These are phyloP conservation scores for Clausena lansium DNA, from an alignment of 345 rosid species.

Conservation along the genomic window DNA sequence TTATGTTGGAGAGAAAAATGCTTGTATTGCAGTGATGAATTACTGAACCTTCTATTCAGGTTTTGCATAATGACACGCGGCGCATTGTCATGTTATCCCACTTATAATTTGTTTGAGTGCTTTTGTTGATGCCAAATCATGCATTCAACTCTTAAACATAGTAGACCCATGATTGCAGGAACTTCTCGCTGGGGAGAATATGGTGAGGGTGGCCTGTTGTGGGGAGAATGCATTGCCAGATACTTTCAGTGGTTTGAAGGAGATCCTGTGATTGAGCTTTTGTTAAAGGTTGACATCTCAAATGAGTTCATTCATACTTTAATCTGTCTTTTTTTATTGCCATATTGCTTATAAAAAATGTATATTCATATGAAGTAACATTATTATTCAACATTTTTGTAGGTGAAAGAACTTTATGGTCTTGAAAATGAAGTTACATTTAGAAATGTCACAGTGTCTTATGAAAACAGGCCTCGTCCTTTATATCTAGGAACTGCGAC, in stretches of 20 bases:
- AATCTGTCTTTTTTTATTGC: not conserved
- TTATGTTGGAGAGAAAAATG: not conserved
- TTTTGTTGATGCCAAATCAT: not conserved
- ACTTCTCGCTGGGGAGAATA: slow-evolving; percentile 98
- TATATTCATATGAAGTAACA: not conserved
- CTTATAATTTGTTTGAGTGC: not conserved
- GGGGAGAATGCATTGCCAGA: slow-evolving; percentile 87
- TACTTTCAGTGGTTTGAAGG: slow-evolving; percentile 95
- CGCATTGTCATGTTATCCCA: not conserved
- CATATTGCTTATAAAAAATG: not conserved
- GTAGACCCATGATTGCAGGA: slow-evolving; percentile 41
- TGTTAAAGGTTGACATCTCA: slow-evolving; percentile 50
- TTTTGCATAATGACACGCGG: not conserved
- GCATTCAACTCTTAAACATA: slow-evolving; percentile 6
- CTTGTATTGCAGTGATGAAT: not conserved
- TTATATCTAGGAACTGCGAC: slow-evolving; percentile 93
- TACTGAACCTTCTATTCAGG: not conserved
- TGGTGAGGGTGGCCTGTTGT: slow-evolving; percentile 90
- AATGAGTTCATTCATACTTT: slow-evolving; percentile 7
- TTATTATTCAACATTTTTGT: slow-evolving; percentile 1
- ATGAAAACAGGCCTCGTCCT: slow-evolving; percentile 77
- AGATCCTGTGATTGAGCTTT: slow-evolving; percentile 57
- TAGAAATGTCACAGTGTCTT: slow-evolving; percentile 72
- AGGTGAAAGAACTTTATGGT: slow-evolving; percentile 98
- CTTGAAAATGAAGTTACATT: slow-evolving; percentile 66